Evolutionary conservation across 495 filamentous ascomycete species (phyloP).

Genomic region (Penicillium paxilli): DNA sequence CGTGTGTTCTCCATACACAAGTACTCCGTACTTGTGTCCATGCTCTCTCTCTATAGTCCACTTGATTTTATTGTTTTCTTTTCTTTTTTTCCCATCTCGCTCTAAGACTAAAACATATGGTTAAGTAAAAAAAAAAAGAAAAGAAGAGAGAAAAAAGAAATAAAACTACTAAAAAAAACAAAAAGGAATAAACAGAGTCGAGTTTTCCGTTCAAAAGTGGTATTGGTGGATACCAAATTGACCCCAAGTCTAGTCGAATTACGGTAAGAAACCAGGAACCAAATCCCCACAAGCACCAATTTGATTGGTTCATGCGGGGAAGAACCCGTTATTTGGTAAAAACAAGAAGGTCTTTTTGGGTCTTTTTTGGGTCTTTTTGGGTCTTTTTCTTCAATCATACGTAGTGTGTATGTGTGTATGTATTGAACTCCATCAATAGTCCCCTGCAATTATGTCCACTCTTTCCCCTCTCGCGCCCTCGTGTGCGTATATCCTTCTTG

Average conservation of each 20-base stretch:
- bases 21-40: no score
- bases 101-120: conserved; percentile 16
- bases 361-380: no score
- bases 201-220: neutral
- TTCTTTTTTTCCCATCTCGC: conserved; percentile 4
- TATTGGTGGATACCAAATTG: neutral
- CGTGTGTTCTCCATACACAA: neutral
- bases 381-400: neutral
- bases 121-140: neutral
- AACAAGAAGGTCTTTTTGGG: neutral
- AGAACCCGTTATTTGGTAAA: conserved; percentile 1
- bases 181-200: neutral
- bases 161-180: neutral
- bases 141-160: neutral
- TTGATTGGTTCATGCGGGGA: neutral
- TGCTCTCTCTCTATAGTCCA: no score
- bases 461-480: conserved; percentile 10
- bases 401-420: neutral
- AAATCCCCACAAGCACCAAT: neutral
- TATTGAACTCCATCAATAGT: conserved; percentile 1
- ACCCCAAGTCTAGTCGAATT: neutral
- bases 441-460: neutral
- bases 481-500: conserved; percentile 1
- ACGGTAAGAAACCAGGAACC: conserved; percentile 6
- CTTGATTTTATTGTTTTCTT: neutral